Conservation (phyloP, 257 asterid species). For the Primulina tabacum region DNA sequence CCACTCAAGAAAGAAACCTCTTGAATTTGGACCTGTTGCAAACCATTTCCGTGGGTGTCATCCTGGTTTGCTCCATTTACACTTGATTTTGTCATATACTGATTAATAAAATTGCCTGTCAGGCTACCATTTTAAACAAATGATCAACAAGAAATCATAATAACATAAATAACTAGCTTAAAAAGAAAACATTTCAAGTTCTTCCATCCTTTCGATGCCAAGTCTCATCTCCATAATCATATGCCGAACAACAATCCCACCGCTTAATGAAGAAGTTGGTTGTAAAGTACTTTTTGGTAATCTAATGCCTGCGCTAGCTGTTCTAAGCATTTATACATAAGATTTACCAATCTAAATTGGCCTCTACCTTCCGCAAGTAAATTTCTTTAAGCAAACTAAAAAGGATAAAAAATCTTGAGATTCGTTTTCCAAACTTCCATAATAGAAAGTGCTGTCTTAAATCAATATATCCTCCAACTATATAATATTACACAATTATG, state of each 20-base stretch:
- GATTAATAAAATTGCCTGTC: constrained; percentile 25
- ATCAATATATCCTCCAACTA: not conserved
- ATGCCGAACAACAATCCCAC: not conserved
- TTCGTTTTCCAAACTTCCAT: constrained; percentile 5
- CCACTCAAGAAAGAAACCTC: constrained; percentile 73
- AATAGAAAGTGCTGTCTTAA: constrained; percentile 3
- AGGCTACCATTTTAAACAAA: constrained; percentile 18
- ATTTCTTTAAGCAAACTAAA: not conserved
- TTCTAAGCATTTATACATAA: not conserved
- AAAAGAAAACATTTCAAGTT: constrained; percentile 18
- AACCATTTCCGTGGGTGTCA: constrained; percentile 41
- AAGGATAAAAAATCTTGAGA: not conserved
- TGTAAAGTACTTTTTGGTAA: not conserved
- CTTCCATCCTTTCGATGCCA: not conserved
- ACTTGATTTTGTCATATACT: constrained; percentile 43
- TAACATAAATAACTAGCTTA: not conserved
- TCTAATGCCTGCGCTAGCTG: not conserved
- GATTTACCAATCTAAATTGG: not conserved
- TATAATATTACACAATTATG: not conserved
- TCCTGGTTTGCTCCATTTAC: constrained; percentile 39
- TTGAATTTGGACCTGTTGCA: constrained; percentile 36
- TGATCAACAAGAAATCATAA: not conserved
- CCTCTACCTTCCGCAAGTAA: constrained; percentile 6
- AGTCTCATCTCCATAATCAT: constrained; percentile 2
- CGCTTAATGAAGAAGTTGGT: not conserved